A percentile compares a stretch with the other conserved stretches of the same genome.
Evolutionary conservation across 495 filamentous ascomycete genomes (phyloP).

Genomic region (Podospora didyma): DNA sequence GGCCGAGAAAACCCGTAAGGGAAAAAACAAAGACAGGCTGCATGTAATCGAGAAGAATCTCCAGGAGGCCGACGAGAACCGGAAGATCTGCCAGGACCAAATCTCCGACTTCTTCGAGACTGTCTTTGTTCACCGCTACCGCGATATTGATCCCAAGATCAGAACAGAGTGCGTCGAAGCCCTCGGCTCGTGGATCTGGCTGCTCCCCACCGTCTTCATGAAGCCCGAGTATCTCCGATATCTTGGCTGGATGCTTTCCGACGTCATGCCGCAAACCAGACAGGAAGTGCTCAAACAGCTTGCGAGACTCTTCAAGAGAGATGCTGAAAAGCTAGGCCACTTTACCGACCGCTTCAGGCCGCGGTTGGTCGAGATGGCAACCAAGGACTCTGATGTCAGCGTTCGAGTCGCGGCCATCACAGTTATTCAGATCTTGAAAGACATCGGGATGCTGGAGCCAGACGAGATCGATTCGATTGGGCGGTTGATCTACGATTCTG

Average conservation of each 20-base stretch:
- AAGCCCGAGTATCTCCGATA: constrained; percentile 85
- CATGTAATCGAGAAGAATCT: constrained; percentile 63
- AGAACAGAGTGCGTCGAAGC: constrained; percentile 79
- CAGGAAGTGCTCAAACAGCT: constrained; percentile 80
- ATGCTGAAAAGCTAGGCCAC: constrained; percentile 69
- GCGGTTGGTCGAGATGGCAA: constrained; percentile 91
- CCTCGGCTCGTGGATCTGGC: constrained; percentile 80
- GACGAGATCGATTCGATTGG: constrained; percentile 84
- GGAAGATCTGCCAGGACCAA: constrained; percentile 58
- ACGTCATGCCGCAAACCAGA: constrained; percentile 62
- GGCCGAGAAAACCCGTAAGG: constrained; percentile 72
- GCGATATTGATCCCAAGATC: constrained; percentile 85
- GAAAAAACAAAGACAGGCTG: constrained; percentile 51
- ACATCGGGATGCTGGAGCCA: constrained; percentile 83
- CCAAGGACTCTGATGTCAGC: constrained; percentile 68
- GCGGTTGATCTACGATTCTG: constrained; percentile 79
- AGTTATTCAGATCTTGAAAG: constrained; percentile 74
- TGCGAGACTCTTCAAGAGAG: constrained; percentile 69
- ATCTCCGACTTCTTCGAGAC: constrained; percentile 82
- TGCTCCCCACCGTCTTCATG: constrained; percentile 80
- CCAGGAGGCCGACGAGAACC: constrained; percentile 60
- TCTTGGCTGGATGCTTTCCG: constrained; percentile 90
- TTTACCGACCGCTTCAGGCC: constrained; percentile 87
- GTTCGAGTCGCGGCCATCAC: constrained; percentile 77
- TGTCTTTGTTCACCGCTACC: constrained; percentile 90